phyloP scores from a whole-genome alignment of 768 basidiomycete species.

The Mycena metata region DNA sequence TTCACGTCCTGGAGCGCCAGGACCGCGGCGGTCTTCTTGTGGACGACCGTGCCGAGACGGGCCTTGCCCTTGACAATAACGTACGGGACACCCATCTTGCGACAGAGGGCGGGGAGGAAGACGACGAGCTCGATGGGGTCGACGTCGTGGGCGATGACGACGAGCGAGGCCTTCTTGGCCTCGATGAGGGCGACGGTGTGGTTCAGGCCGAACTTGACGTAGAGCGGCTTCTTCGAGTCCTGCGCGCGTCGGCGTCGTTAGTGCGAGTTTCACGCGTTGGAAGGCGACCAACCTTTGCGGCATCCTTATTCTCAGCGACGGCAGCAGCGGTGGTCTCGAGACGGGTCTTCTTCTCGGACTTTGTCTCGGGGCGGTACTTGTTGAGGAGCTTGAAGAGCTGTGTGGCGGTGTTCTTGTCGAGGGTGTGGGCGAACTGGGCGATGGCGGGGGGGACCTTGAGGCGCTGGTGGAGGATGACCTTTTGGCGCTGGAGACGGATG shows the following conservation, averaged over 20 bases:
- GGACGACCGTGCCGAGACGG: slow-evolving; percentile 96
- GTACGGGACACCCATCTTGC: slow-evolving; percentile 99
- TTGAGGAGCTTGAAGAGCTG: slow-evolving; percentile 98
- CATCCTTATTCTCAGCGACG: slow-evolving; percentile 83
- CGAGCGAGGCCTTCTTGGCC: slow-evolving; percentile 97
- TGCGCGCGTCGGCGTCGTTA: slow-evolving; percentile 48
- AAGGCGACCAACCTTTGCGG: slow-evolving; percentile 60
- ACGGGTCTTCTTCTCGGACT: slow-evolving; percentile 97
- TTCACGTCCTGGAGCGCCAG: slow-evolving; percentile 93
- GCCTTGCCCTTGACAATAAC: slow-evolving; percentile 99
- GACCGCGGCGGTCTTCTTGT: slow-evolving; percentile 98
- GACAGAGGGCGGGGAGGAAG: slow-evolving; percentile 97
- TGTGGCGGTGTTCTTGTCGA: slow-evolving; percentile 99
- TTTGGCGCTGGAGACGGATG: slow-evolving; percentile 96
- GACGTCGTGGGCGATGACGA: slow-evolving; percentile 97
- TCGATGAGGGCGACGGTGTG: slow-evolving; percentile 96
- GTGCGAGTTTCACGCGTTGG: too few relatives aligned
- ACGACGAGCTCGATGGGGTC: slow-evolving; percentile 99
- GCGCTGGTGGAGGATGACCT: slow-evolving; percentile 97
- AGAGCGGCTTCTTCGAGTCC: slow-evolving; percentile 95
- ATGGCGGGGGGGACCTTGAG: slow-evolving; percentile 99
- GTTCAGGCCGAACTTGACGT: slow-evolving; percentile 97
- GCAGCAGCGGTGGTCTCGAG: slow-evolving; percentile 83
- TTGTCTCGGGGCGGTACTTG: slow-evolving; percentile 96
- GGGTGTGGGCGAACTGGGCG: slow-evolving; percentile 95